phyloP scores from a whole-genome alignment of 306 rosid species.

The Dicorynia guianensis region DNA sequence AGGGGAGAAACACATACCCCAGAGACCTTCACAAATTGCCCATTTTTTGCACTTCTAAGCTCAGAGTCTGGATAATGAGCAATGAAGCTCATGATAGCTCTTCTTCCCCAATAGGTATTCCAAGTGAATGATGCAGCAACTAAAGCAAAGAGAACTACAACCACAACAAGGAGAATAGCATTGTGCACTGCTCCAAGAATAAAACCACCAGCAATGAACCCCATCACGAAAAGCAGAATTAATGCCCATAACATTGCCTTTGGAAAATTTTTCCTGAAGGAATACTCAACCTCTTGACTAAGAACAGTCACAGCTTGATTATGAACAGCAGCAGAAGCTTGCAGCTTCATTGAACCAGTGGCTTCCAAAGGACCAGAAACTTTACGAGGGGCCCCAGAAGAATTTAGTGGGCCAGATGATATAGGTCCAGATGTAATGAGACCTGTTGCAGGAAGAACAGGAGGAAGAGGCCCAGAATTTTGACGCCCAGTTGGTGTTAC shows the following conservation, averaged over 20 bases:
- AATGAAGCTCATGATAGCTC: slow-evolving; percentile 75
- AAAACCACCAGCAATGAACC: slow-evolving; percentile 98
- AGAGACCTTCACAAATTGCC: slow-evolving; percentile 94
- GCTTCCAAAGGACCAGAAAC: slow-evolving; percentile 89
- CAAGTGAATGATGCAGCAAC: slow-evolving; percentile 84
- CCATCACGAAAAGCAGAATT: slow-evolving; percentile 92
- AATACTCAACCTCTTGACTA: slow-evolving; percentile 76
- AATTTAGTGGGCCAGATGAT: slow-evolving; percentile 86
- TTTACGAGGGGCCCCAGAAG: slow-evolving; percentile 93
- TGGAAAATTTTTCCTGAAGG: slow-evolving; percentile 87
- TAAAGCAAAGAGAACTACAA: slow-evolving; percentile 78
- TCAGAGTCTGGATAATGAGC: slow-evolving; percentile 88
- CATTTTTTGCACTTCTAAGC: slow-evolving; percentile 97
- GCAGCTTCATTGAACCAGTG: slow-evolving; percentile 80
- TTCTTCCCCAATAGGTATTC: slow-evolving; percentile 94
- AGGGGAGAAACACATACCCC: slow-evolving; percentile 76
- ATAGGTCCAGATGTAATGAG: slow-evolving; percentile 96
- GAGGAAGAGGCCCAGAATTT: slow-evolving; percentile 89
- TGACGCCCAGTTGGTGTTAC: slow-evolving; percentile 86
- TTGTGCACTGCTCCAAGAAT: slow-evolving; percentile 96
- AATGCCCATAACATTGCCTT: slow-evolving; percentile 86
- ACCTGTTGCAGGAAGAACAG: slow-evolving; percentile 92
- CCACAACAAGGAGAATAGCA: slow-evolving; percentile 85
- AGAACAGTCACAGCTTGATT: slow-evolving; percentile 87
- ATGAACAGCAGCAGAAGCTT: slow-evolving; percentile 64